Evolutionary conservation across 805 yeast species (phyloP).

Genomic region (Teunomyces barrocoloradensis): DNA sequence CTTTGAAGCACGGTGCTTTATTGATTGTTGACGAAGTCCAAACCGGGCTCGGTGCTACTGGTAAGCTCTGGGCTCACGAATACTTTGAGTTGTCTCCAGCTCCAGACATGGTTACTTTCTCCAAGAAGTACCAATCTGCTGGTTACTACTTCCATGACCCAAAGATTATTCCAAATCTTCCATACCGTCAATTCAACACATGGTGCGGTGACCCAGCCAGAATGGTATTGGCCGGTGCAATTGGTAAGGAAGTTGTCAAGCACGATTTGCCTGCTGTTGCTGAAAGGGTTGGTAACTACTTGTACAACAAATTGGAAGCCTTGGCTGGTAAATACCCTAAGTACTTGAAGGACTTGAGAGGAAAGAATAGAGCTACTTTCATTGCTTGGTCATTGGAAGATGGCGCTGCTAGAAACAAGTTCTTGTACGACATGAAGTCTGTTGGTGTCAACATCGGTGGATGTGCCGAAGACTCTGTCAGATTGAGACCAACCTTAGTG

Average conservation of each 20-base stretch:
- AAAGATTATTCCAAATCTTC: slow-evolving; percentile 65
- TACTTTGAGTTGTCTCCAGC: slow-evolving; percentile 72
- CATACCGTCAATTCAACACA: slow-evolving; percentile 91
- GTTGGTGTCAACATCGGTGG: slow-evolving; percentile 82
- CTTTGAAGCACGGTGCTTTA: slow-evolving; percentile 65
- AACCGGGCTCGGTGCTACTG: slow-evolving; percentile 89
- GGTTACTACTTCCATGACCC: slow-evolving; percentile 81
- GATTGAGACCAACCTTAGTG: slow-evolving; percentile 77
- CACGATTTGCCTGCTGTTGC: slow-evolving; percentile 58
- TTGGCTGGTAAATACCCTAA: slow-evolving; percentile 56
- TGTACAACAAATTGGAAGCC: slow-evolving; percentile 53
- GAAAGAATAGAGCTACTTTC: slow-evolving; percentile 72
- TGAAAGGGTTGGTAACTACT: slow-evolving; percentile 62
- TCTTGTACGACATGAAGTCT: slow-evolving; percentile 56
- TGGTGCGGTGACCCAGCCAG: slow-evolving; percentile 93
- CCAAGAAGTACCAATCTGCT: slow-evolving; percentile 87
- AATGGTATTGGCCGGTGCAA: slow-evolving; percentile 71
- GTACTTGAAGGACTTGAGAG: slow-evolving; percentile 58
- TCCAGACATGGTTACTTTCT: slow-evolving; percentile 83
- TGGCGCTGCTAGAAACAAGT: slow-evolving; percentile 56
- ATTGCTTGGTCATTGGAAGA: slow-evolving; percentile 74
- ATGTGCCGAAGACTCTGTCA: slow-evolving; percentile 74
- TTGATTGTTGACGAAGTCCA: slow-evolving; percentile 85
- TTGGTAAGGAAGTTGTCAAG: slow-evolving; percentile 61
- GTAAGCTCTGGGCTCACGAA: slow-evolving; percentile 85